Conservation (phyloP, 2,329 filamentous ascomycete species). For the Fusarium tupiense region DNA sequence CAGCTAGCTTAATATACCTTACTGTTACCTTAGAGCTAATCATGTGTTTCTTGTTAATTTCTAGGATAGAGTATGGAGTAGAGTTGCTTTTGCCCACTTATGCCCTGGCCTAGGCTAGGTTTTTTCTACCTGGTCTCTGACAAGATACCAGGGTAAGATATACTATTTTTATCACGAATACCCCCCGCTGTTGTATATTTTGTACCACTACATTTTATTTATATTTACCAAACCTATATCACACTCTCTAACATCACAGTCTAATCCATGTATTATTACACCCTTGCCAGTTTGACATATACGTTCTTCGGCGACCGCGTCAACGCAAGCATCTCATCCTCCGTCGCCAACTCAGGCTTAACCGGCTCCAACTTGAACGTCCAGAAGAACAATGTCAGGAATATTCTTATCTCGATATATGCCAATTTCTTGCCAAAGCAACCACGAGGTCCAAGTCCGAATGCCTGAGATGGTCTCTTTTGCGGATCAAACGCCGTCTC, state of each 20-base stretch:
- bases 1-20: no score
- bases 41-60: no score
- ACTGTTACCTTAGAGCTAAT: no score
- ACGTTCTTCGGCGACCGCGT: constrained; percentile 27
- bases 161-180: no score
- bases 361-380: constrained; percentile 1
- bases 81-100: no score
- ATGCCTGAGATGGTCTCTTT: constrained; percentile 23
- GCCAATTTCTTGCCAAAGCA: constrained; percentile 37
- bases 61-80: no score
- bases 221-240: rapidly evolving
- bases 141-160: no score
- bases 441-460: constrained; percentile 28
- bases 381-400: constrained; percentile 21
- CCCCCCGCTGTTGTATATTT: no score
- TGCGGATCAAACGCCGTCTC: constrained; percentile 24
- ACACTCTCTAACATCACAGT: rapidly evolving
- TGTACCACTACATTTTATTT: not conserved
- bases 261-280: not conserved
- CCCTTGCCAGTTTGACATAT: not conserved
- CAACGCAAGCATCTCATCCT: constrained; percentile 15
- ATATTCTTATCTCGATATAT: constrained; percentile 23
- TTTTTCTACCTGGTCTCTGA: no score
- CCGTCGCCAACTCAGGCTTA: not conserved
- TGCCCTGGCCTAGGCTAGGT: no score